Evolutionary conservation across 2,329 filamentous ascomycete genomes (phyloP), one percentile per base, ranked within the genome.

Genomic region (Alternaria sp.): DNA sequence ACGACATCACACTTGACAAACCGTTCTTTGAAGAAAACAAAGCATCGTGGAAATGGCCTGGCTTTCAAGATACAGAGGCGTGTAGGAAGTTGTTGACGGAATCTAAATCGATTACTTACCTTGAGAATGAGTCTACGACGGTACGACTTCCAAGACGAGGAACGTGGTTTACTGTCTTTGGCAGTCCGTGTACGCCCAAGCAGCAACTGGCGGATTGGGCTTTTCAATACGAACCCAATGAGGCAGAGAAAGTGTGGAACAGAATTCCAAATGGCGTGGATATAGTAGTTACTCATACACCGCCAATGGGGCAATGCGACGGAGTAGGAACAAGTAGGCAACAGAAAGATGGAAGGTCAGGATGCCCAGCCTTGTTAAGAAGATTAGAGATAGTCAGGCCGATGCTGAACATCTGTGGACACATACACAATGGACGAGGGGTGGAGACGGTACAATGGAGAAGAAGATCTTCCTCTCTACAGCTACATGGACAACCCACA

Each of bases 1-100:
- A 93, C 76, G 91, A 93, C 71, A 81, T 91, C 51, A 90, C 89
- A 0, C 84, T 93, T 7, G 90, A 93, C 70, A 67, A 80, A n/a
- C 73, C 81, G 3, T 92, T 91, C 73, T 89, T 88, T 72, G 68
- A 77, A 8, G 74, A 84, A 41, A 81, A 88, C 66, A 84, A 84
- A 1, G 68, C 72, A 1, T 79, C 80, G 53, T 87, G 88, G 69
- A 87, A 89, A 70, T 88, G 86, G 68, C 83, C 87, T 51, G 70
- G 73, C 4, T 81, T 81, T 0, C 85, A 91, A 70, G 83, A 86
- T 32, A 74, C 84, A 0, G 73, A 78, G 7, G 80, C 81, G 32
- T 91, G 89, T 70, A 79, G 85, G 38, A 74, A 79, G 0, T 78
- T 92, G 2, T 68, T 92, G 5, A 73, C 64, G 16, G 65, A 77